Conservation (phyloP, 257 asterid species). For the Solanum tacnaense region DNA sequence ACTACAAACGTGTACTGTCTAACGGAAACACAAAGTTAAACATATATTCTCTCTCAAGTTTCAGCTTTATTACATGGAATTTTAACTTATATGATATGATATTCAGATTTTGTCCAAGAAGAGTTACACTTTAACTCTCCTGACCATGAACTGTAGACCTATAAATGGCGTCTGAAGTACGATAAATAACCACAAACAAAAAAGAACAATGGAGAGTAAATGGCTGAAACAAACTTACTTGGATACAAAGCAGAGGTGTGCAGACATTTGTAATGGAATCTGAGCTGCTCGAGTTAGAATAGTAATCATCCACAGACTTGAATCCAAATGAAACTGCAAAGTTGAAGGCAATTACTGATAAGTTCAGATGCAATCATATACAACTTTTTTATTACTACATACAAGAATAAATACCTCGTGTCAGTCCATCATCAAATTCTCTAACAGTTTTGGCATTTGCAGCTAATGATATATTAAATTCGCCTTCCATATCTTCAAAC, state of each 20-base stretch:
- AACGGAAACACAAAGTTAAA: not conserved
- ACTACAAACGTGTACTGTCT: not conserved
- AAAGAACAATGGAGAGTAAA: not conserved
- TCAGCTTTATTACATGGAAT: not conserved
- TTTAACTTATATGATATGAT: not conserved
- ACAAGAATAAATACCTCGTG: conserved; percentile 55
- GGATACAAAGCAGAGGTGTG: conserved; percentile 84
- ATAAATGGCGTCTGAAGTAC: not conserved
- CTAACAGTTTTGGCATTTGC: conserved; percentile 76
- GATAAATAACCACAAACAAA: not conserved
- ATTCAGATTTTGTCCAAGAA: not conserved
- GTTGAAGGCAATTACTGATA: not conserved
- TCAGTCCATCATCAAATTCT: conserved; percentile 87
- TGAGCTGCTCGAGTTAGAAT: conserved; percentile 89
- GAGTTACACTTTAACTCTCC: not conserved
- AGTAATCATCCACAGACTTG: conserved; percentile 92
- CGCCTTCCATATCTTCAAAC: conserved; percentile 84
- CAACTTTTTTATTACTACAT: conserved; percentile 7
- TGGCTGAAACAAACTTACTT: conserved; percentile 41
- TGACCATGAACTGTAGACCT: not conserved
- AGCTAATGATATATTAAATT: conserved; percentile 66
- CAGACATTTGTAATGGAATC: conserved; percentile 62
- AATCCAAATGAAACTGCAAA: conserved; percentile 89
- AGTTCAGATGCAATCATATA: not conserved
- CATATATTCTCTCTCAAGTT: not conserved